A percentile compares a stretch with the other conserved stretches of the same genome.
phyloP scores from a whole-genome alignment of 2,329 filamentous ascomycete species.

The Apiospora sp. region DNA sequence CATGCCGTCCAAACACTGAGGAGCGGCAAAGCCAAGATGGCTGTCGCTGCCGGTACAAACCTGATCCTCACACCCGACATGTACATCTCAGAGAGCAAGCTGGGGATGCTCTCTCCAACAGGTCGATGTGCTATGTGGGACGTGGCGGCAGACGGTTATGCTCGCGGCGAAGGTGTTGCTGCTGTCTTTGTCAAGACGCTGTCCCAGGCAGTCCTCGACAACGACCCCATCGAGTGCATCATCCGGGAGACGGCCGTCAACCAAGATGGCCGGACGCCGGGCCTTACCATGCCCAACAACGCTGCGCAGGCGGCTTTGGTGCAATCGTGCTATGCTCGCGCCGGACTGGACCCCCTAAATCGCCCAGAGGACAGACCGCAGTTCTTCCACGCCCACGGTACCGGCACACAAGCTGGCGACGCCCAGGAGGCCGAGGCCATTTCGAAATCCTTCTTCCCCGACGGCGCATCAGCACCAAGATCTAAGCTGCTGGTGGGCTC shows the following conservation, averaged over 20 bases:
- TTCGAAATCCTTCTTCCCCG: conserved; percentile 22
- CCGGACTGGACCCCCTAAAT: conserved; percentile 48
- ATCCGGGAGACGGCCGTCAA: conserved; percentile 58
- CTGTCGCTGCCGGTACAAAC: conserved; percentile 22
- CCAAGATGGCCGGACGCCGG: conserved; percentile 56
- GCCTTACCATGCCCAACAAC: conserved; percentile 59
- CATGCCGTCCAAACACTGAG: conserved; percentile 23
- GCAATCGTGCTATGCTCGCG: conserved; percentile 49
- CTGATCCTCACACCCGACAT: conserved; percentile 15
- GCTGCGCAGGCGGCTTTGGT: conserved; percentile 55
- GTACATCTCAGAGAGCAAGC: conserved; percentile 43
- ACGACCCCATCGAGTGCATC: conserved; percentile 53
- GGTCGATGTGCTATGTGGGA: conserved; percentile 34
- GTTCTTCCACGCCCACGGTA: conserved; percentile 40
- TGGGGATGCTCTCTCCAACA: conserved; percentile 37
- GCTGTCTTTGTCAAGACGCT: conserved; percentile 60
- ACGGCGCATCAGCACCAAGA: conserved; percentile 19
- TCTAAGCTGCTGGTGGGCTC: conserved; percentile 29
- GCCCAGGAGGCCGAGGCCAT: conserved; percentile 36
- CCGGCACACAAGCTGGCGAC: conserved; percentile 33
- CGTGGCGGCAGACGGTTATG: conserved; percentile 35
- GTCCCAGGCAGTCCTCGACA: conserved; percentile 58
- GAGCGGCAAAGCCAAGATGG: conserved; percentile 12
- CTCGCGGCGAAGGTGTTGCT: conserved; percentile 54
- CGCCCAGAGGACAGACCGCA: too few relatives aligned